Evolutionary conservation across 495 filamentous ascomycete species (phyloP), one percentile per base, ranked within the genome.

Genomic region (Neurospora terricola): DNA sequence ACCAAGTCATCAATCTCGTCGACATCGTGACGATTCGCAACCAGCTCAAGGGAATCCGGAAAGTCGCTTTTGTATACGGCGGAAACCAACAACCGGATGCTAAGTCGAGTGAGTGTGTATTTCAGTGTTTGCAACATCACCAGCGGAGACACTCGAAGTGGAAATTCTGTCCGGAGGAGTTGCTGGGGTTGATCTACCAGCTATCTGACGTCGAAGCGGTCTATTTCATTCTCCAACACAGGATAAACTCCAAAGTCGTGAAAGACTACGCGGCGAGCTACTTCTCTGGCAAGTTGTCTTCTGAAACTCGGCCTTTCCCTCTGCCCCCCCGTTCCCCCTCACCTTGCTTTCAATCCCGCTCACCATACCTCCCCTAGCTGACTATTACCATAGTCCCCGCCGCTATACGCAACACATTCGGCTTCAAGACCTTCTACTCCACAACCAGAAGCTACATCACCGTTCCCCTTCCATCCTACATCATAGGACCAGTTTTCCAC

Each of bases 201-300:
- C 80, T 82, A 27, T 69, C 71, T 1, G 45, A 76, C 38, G 54
- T 81, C 0, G 71, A 79, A 48, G 40, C 43, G 14, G 71, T 82
- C 36, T 81, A 76, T 59, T 59, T 81, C 70, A 62, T 80, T 12
- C 27, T 74, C 4, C 69, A 73, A 0, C 27, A 34, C 54, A 34
- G 7, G 27, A 2, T 66, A 34, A 66, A 66, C 18, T 2, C 2
- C 0, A 66, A 66, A 2, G 14, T 6, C 14, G 54, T 66, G 30
- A 18, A 0, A 1, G 7, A 66, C 11, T 66, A 66, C 10, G 54
- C 54, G 54, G 12, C 54, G 14, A 66, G 30, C 27, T 66, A 66
- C 27, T 66, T 34, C 10, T 18, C 54, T 8, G 27, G 54, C 16
- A 62, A 62, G 27, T 30, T 30, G 27, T 30, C 27, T 30, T 30